phyloP scores from a whole-genome alignment of 371 early-diverging fungal genomes.

The Mucor plumbeus region DNA sequence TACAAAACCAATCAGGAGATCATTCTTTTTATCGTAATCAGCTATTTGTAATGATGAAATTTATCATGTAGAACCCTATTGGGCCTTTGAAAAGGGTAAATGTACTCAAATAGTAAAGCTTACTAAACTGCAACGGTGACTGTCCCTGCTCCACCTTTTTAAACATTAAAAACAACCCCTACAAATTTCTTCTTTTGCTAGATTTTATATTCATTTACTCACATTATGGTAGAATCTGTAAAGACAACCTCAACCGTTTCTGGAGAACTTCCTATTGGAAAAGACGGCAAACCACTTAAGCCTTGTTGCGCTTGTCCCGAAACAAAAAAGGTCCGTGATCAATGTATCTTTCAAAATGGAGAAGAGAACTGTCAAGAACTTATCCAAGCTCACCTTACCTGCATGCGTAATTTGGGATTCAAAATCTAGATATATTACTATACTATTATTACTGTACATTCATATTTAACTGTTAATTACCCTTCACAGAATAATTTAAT shows the following conservation, averaged over 20 bases:
- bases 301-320: conserved; percentile 98
- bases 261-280: conserved; percentile 52
- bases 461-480: not conserved
- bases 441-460: not conserved
- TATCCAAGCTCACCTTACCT: conserved; percentile 87
- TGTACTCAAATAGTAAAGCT: not conserved
- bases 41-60: conserved; percentile 2
- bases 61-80: not conserved
- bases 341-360: conserved; percentile 86
- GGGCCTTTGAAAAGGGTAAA: not conserved
- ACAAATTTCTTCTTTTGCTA: not conserved
- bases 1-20: not conserved
- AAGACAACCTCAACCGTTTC: conserved; percentile 54
- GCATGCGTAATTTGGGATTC: conserved; percentile 93
- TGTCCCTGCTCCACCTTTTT: not conserved
- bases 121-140: conserved; percentile 1
- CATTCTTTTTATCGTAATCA: not conserved
- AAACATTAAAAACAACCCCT: conserved; percentile 2
- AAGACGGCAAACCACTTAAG: conserved; percentile 76
- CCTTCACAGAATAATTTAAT: not conserved
- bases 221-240: conserved; percentile 43
- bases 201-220: conserved; percentile 10
- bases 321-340: conserved; percentile 89
- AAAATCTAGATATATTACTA: conserved; percentile 66
- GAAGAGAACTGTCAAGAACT: conserved; percentile 88